Evolutionary conservation across 106 monocot genomes (phyloP), one percentile per base, ranked within the genome.

Genomic region (Phalaenopsis equestris): DNA sequence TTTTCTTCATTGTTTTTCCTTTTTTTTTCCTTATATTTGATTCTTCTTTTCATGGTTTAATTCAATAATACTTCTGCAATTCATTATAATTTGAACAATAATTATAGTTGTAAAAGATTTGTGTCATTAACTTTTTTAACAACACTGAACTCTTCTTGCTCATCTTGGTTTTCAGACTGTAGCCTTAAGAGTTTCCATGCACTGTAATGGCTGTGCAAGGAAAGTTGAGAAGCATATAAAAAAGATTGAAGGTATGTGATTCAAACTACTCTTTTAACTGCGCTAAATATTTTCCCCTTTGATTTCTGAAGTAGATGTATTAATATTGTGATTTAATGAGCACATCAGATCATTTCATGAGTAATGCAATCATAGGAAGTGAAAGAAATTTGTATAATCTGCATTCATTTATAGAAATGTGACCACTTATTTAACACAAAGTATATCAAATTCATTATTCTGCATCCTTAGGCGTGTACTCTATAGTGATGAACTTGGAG

Each of bases 211-310:
- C 5, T 92, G 90, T 79, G 92, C 92, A 67, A 90, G 79, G 67
- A 90, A 90, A 75, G 90, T 92, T 83, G 78, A 88, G 82, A 92
- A 92, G 75, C 92, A 92, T 68, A 92, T 92, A 43, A 84, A 84
- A 64, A 92, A 88, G 80, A 92, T 92, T 81, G 90, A 92, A 86
- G 92, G 92, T 90, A 85, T 56, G 75, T n/a, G 19, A 24, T 23
- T 64, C 8, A 64, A 52, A 12, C 14, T 52, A 15, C 52, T 52
- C 52, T 52, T 52, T 14, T 52, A 52, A 10, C 1, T 3, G 12
- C 14, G 52, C 52, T 52, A 52, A 52, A 52, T 14, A 52, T 14
- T 52, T 52, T 12, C 12, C 52, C 14, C 52, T 52, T 52, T 52
- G 52, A 52, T 52, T 14, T 52, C 1, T 52, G 14, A 12, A 52